Percentiles rank a stretch among this genome's conserved stretches.
Evolutionary conservation across 2,329 filamentous ascomycete genomes (phyloP).

Genomic region (Diaporthe citri): DNA sequence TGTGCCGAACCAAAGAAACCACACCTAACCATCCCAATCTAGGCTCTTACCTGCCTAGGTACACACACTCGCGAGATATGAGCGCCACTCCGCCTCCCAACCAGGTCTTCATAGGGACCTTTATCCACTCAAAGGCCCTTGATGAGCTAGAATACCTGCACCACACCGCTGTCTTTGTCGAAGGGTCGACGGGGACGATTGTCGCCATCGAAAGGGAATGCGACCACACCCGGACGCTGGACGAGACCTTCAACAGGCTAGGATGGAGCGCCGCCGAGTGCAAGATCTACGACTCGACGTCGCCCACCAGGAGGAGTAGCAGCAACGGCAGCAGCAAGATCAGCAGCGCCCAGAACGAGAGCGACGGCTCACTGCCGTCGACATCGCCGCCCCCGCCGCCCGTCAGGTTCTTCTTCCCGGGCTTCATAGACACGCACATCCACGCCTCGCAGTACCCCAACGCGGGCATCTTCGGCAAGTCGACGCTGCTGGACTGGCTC

Average conservation of each 20-base stretch:
- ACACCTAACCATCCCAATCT: background rate
- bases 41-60: background rate
- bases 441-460: conserved; percentile 97
- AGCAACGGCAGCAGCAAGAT: background rate
- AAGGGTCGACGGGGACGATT: conserved; percentile 60
- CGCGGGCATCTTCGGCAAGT: conserved; percentile 91
- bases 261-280: conserved; percentile 60
- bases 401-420: conserved; percentile 84
- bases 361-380: background rate
- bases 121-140: conserved; percentile 65
- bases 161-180: conserved; percentile 64
- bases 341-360: background rate
- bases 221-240: conserved; percentile 49
- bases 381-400: background rate
- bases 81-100: conserved; percentile 45
- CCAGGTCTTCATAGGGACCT: conserved; percentile 66
- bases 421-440: conserved; percentile 93
- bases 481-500: conserved; percentile 93
- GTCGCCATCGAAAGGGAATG: conserved; percentile 58
- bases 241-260: conserved; percentile 54
- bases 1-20: conserved; percentile 23
- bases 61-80: conserved; percentile 12
- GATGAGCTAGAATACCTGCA: conserved; percentile 65
- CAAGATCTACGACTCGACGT: conserved; percentile 47
- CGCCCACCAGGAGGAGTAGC: background rate